Percentiles rank a stretch among this genome's conserved stretches.
These are phyloP conservation scores for Ophiostoma sp. DNA, from an alignment of 2,329 filamentous ascomycete genomes.

Conservation along the genomic window DNA sequence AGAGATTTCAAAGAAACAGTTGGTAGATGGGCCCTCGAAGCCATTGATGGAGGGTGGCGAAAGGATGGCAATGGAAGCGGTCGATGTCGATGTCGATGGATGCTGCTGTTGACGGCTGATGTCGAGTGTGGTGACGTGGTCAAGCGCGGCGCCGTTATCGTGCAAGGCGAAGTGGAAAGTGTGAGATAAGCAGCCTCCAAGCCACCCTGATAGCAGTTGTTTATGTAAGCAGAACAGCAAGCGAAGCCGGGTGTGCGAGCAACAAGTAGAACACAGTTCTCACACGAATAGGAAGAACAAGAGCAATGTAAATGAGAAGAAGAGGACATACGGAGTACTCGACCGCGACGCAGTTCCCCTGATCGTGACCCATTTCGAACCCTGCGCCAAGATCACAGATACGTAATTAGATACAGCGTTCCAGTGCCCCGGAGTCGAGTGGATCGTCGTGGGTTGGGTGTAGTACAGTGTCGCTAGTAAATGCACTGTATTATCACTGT, in stretches of 20 bases:
- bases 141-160: conserved; percentile 7
- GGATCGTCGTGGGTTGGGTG: background rate
- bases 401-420: background rate
- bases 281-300: too few species aligned
- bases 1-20: background rate
- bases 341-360: too few species aligned
- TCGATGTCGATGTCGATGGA: conserved; percentile 1
- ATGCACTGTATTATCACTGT: background rate
- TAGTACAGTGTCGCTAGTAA: background rate
- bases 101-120: background rate
- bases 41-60: background rate
- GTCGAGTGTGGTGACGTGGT: conserved; percentile 7
- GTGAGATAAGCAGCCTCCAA: background rate
- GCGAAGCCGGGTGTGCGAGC: background rate
- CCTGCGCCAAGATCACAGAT: background rate
- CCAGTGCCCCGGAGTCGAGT: conserved; percentile 13
- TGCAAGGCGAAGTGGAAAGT: background rate
- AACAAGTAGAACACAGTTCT: background rate
- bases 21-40: background rate
- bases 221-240: background rate
- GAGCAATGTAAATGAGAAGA: too few species aligned
- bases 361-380: background rate
- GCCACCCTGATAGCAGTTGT: background rate
- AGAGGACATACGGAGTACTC: too few species aligned
- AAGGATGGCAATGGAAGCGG: background rate